Evolutionary conservation across 2,329 filamentous ascomycete species (phyloP).

Genomic region (Aureobasidium namibiae): DNA sequence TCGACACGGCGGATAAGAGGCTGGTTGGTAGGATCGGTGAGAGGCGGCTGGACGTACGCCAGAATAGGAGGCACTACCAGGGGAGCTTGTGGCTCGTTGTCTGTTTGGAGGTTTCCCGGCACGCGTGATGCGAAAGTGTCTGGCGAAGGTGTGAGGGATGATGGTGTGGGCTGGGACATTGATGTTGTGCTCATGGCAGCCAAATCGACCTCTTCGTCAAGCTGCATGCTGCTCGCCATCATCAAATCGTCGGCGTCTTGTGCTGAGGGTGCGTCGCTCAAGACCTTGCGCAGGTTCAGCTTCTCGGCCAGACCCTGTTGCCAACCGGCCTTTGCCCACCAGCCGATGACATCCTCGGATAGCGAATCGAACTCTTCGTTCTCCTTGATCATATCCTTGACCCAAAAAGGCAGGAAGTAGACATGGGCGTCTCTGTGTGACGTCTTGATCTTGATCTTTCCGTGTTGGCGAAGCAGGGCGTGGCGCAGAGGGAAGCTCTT

Average conservation of each 20-base stretch:
- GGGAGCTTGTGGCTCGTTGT: constrained; percentile 16
- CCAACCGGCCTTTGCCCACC: constrained; percentile 95
- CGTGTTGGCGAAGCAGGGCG: constrained; percentile 64
- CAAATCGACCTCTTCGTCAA: constrained; percentile 19
- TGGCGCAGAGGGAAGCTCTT: constrained; percentile 68
- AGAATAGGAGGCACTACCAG: constrained; percentile 63
- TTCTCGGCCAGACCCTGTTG: constrained; percentile 73
- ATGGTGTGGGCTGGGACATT: constrained; percentile 5
- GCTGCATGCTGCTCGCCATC: constrained; percentile 18
- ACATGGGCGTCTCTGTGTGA: constrained; percentile 87
- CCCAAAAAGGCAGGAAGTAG: constrained; percentile 89
- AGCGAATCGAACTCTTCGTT: constrained; percentile 82
- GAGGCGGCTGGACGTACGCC: constrained; percentile 67
- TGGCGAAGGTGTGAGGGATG: constrained; percentile 3
- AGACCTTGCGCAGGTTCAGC: constrained; percentile 60
- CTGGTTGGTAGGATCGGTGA: constrained; percentile 16
- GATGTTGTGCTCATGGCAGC: constrained; percentile 16
- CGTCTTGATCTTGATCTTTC: constrained; percentile 69
- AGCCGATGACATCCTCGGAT: constrained; percentile 83
- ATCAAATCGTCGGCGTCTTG: constrained; percentile 21
- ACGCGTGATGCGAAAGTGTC: constrained; percentile 15
- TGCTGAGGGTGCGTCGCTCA: constrained; percentile 37
- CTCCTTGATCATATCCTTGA: constrained; percentile 70
- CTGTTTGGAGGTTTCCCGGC: constrained; percentile 10
- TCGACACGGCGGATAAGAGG: constrained; percentile 82